Base-by-base conservation (phyloP, 2,329 filamentous ascomycete genomes). In the Epichloe elymi region DNA sequence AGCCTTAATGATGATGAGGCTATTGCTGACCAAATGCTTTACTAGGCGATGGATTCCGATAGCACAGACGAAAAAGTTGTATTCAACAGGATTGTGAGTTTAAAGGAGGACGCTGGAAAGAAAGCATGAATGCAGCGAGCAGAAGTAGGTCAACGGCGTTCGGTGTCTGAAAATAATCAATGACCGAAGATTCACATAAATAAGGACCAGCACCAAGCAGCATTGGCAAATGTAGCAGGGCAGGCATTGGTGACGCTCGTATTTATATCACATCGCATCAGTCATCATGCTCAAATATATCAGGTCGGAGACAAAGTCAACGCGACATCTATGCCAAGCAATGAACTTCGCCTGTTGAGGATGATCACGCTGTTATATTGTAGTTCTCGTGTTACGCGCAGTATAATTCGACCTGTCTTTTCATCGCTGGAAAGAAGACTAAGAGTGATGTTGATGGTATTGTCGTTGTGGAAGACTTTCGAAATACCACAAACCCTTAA, bases 51-150 rank as follows among this genome's bases (percentile, higher is more conserved):
- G 65, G 90, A 96, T 64, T 79, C 77, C 47, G 88, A 95, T 60
- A 86, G 82, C 53, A 85, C 80, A 0, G 79, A 80, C 35, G 86
- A 88, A n/a, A 84, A 66, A 66, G 74, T 95, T 57, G 79, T 97
- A 46, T 70, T 97, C 33, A 97, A 97, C 70, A 79, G 88, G 48
- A 96, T 97, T 61, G 90, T 97, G 20, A 87, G 85, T 46, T 68
- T 96, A 62, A 95, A 95, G 72, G 90, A 95, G 68, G 88, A 94
- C 63, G 71, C 78, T n/a, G 81, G 81, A 51, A 89, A 89, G 74
- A 64, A 59, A n/a, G 46, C 46, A 35, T 52, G 23, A 41, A 8
- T 14, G 10, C 19, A 20, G 44, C 37, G 11, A 20, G 46, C 26
- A n/a, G 8, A 15, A 23, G 33, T 6, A 37, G 10, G 26, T 30